A percentile compares a stretch with the other conserved stretches of the same genome.
Conservation (phyloP, 306 rosid genomes). For the Nissolia schottii region DNA sequence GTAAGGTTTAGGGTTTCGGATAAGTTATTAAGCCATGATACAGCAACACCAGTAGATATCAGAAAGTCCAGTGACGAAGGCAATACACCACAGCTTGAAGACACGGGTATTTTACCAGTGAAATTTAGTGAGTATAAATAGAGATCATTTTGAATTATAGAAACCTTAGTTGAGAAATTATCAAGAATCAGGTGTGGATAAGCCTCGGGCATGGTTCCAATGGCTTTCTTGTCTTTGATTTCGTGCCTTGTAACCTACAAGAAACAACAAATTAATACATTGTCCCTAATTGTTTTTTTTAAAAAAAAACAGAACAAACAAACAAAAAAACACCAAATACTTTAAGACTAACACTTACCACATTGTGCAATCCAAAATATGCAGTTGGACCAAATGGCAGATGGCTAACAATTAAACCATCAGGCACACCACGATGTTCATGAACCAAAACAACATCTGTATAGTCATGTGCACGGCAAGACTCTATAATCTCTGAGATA, state of each 20-base stretch:
- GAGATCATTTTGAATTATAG: slow-evolving; percentile 3
- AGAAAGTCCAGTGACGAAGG: background rate
- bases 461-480: slow-evolving; percentile 81
- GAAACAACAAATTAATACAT: slow-evolving; percentile 25
- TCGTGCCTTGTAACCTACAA: slow-evolving; percentile 89
- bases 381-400: slow-evolving; percentile 95
- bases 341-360: slow-evolving; percentile 53
- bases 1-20: no score
- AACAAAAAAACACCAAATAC: background rate
- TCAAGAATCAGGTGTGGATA: slow-evolving; percentile 78
- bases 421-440: slow-evolving; percentile 96
- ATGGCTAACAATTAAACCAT: slow-evolving; percentile 81
- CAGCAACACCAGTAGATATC: background rate
- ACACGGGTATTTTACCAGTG: background rate
- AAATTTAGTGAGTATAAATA: background rate
- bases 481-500: slow-evolving; percentile 78
- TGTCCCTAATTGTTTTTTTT: no score
- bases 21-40: background rate
- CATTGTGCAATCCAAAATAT: slow-evolving; percentile 79
- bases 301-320: no score
- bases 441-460: slow-evolving; percentile 86
- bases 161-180: slow-evolving; percentile 86
- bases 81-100: slow-evolving; percentile 7
- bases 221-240: slow-evolving; percentile 69
- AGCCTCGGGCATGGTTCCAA: slow-evolving; percentile 96